These are phyloP conservation scores for Daldinia sp. DNA, from an alignment of 2,329 filamentous ascomycete species.

Conservation along the genomic window DNA sequence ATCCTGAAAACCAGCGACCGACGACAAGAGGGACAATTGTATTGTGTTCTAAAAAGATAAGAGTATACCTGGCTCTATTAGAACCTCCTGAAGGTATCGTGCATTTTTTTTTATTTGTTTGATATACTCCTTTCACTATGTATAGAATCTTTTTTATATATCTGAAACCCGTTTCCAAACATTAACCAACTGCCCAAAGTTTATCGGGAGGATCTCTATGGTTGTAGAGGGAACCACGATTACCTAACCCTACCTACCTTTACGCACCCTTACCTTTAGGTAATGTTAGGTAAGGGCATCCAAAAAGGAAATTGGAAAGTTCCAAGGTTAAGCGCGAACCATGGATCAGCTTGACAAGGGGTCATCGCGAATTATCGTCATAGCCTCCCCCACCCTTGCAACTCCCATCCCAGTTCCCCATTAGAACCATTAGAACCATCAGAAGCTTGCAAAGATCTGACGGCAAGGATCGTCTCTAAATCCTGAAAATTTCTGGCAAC, in stretches of 20 bases:
- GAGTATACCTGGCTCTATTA: neutral
- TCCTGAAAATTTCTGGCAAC: constrained; percentile 41
- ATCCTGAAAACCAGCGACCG: neutral
- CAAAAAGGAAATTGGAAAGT: constrained; percentile 39
- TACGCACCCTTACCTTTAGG: neutral
- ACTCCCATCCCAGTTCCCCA: constrained; percentile 9
- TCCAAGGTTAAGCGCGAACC: constrained; percentile 33
- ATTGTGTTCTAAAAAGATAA: constrained; percentile 2
- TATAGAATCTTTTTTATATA: constrained; percentile 9
- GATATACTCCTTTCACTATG: constrained; percentile 4
- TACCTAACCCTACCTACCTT: neutral
- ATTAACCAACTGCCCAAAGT: constrained; percentile 17
- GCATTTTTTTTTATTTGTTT: constrained; percentile 8
- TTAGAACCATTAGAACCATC: constrained; percentile 1
- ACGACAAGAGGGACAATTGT: neutral
- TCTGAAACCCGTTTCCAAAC: neutral
- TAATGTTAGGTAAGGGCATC: constrained; percentile 21
- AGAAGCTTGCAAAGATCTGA: constrained; percentile 38
- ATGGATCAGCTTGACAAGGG: constrained; percentile 38
- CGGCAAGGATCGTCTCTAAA: constrained; percentile 25
- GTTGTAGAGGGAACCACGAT: neutral
- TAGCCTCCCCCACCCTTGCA: constrained; percentile 32
- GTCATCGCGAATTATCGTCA: constrained; percentile 43
- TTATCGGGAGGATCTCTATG: constrained; percentile 10
- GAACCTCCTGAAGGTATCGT: constrained; percentile 11